phyloP scores from a whole-genome alignment of 2,329 filamentous ascomycete genomes.

The Fusarium acutatum region DNA sequence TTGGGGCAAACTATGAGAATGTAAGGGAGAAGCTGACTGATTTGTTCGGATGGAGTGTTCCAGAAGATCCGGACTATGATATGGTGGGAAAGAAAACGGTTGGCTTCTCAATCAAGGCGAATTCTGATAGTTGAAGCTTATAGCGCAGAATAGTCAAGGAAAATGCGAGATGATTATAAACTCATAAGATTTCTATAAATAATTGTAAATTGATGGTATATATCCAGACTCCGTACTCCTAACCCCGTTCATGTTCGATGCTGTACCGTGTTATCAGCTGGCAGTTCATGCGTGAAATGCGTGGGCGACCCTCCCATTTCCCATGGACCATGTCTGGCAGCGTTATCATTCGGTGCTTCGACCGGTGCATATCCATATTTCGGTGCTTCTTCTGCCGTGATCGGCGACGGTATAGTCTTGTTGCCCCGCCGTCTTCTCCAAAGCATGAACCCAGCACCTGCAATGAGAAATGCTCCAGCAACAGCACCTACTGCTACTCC shows the following conservation, averaged over 20 bases:
- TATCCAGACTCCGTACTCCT: not conserved
- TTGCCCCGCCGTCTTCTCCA: not conserved
- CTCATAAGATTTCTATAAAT: accelerated
- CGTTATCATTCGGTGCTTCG: not conserved
- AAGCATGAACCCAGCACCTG: not conserved
- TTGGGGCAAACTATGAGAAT: not conserved
- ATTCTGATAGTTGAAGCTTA: accelerated
- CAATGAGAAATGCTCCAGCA: not conserved
- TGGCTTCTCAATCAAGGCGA: not conserved
- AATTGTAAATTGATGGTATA: not conserved
- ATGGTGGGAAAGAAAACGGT: not conserved
- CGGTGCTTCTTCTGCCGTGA: not conserved
- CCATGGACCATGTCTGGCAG: not conserved
- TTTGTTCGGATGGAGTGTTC: not conserved
- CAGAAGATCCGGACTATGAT: not conserved
- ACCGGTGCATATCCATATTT: not conserved
- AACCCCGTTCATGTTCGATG: not conserved
- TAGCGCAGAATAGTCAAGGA: accelerated
- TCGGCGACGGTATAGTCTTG: accelerated
- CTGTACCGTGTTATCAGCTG: not conserved
- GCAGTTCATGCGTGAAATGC: not conserved
- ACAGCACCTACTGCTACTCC: not conserved
- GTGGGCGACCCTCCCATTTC: not conserved
- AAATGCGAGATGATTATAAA: not conserved
- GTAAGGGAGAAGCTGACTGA: not conserved